Percentiles rank a stretch among this genome's conserved stretches.
phyloP scores from a whole-genome alignment of 345 rosid genomes.

The Carallia brachiata region DNA sequence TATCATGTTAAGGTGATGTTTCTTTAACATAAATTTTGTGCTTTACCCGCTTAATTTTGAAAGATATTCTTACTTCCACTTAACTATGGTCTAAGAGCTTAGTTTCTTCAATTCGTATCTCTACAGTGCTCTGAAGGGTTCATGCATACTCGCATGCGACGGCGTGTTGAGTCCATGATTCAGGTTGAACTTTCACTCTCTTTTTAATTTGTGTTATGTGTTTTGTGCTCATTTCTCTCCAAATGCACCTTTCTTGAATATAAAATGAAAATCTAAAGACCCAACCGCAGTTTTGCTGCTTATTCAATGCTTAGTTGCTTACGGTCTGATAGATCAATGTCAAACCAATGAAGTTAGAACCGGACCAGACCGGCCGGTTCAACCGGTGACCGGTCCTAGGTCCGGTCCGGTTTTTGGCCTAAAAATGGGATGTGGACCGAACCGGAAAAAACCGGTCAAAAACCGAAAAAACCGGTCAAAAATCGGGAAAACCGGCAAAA shows the following conservation, averaged over 20 bases:
- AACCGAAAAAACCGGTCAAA: too few relatives aligned
- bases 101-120: constrained; percentile 11
- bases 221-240: background rate
- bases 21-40: background rate
- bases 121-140: constrained; percentile 86
- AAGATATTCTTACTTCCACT: background rate
- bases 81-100: background rate
- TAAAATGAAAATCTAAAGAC: background rate
- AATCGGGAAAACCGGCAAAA: too few relatives aligned
- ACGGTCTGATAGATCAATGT: background rate
- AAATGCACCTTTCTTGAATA: background rate
- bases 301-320: background rate
- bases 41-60: background rate
- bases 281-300: background rate
- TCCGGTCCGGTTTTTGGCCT: too few relatives aligned
- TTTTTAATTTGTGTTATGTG: background rate
- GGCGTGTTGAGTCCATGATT: constrained; percentile 87
- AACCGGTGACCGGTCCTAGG: too few relatives aligned
- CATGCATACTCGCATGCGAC: constrained; percentile 96
- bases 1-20: constrained; percentile 86
- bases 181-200: constrained; percentile 44
- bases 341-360: background rate
- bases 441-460: too few relatives aligned
- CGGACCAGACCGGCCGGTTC: too few relatives aligned
- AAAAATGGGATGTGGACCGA: too few relatives aligned